Base-by-base conservation (phyloP, 1,139 yeast genomes). In the Saccharomycopsis hybrid region DNA sequence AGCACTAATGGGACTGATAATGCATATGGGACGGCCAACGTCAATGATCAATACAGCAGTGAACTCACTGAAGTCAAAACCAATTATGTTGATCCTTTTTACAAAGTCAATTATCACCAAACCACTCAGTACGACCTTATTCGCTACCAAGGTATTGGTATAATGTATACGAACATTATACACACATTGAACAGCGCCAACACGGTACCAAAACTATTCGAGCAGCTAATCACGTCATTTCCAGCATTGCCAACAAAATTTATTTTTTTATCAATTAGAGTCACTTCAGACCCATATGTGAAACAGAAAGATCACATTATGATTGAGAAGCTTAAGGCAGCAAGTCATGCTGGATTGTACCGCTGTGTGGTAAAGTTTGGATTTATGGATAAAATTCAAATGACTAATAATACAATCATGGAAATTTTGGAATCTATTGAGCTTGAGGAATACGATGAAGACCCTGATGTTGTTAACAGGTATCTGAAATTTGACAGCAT, bases 301-400 rank as follows among this genome's bases (percentile, higher is more conserved):
- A 67, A 65, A 1, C 54, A 54, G 3, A 71, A 66, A 4, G 74
- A 72, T 43, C 62, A 75, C 43, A 61, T 73, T 1, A 57, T 71
- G 36, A 54, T 74, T 33, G 72, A 70, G 2, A 60, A 67, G 35
- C 71, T 73, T 57, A 67, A 48, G 48, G 52, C 33, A 58, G 72
- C 32, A 66, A 70, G 0, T 5, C 37, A 46, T 32, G 41, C 44
- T 24, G 76, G 76, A 1, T 73, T 74, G 54, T 73, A 68, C 62
- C 64, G 75, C 52, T 74, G 78, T 56, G 63, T 74, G 24, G 54
- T 74, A 8, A 62, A 76, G 44, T 72, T 67, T 54, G 79, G 79
- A 4, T 74, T 73, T 58, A 72, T 70, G 71, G 76, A 73, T 53
- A 67, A 66, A 27, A 62, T 70, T 8, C 52, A 54, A 41, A 61